These are phyloP conservation scores for Pseudocercospora vitis DNA, from an alignment of 2,329 filamentous ascomycete genomes.

Conservation along the genomic window DNA sequence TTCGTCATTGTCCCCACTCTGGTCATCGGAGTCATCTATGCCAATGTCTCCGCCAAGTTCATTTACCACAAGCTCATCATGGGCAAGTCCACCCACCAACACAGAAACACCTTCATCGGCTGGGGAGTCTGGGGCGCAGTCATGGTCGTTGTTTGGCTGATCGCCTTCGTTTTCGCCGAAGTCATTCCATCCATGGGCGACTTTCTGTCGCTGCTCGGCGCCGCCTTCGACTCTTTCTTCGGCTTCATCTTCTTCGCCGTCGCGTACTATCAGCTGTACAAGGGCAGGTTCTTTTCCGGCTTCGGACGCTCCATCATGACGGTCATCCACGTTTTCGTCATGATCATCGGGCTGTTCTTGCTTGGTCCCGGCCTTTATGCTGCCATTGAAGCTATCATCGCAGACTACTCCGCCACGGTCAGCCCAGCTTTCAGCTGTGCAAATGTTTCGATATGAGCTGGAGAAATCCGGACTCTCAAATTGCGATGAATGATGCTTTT, in stretches of 20 bases:
- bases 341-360: constrained; percentile 50
- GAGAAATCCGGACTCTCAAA: too few relatives aligned
- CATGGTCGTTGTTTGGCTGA: constrained; percentile 46
- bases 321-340: constrained; percentile 48
- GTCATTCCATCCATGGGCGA: constrained; percentile 54
- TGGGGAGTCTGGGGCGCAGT: constrained; percentile 49
- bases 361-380: constrained; percentile 55
- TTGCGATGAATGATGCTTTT: too few relatives aligned
- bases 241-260: constrained; percentile 55
- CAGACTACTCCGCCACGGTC: constrained; percentile 48
- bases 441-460: constrained; percentile 47
- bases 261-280: constrained; percentile 51
- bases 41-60: constrained; percentile 58
- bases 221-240: constrained; percentile 53
- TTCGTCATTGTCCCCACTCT: constrained; percentile 54
- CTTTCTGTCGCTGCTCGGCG: constrained; percentile 51
- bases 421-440: constrained; percentile 53
- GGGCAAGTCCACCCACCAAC: constrained; percentile 47
- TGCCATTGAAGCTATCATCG: constrained; percentile 54
- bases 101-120: constrained; percentile 50
- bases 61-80: constrained; percentile 48
- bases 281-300: constrained; percentile 42
- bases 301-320: constrained; percentile 44
- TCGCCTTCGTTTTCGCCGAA: constrained; percentile 51
- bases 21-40: constrained; percentile 53